These are phyloP conservation scores for Solanum lycopersicoides DNA, from an alignment of 257 asterid genomes.

Conservation along the genomic window DNA sequence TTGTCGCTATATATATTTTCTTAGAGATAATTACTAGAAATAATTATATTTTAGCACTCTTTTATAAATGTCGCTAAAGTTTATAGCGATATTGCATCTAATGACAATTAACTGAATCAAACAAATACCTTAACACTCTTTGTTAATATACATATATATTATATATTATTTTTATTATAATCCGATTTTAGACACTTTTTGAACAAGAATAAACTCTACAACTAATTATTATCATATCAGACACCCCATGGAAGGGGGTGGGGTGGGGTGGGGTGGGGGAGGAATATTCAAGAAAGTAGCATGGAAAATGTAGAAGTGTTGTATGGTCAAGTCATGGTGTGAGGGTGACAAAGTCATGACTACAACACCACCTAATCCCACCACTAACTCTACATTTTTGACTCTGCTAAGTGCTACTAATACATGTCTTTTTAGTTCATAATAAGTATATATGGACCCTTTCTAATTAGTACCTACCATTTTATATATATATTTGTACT, in stretches of 20 bases:
- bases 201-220: neutral
- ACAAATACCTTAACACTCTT: neutral
- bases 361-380: conserved; percentile 5
- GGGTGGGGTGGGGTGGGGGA: neutral
- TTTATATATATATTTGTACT: neutral
- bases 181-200: neutral
- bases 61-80: too few species aligned
- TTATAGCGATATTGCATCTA: neutral
- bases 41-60: neutral
- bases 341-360: neutral
- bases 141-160: too few species aligned
- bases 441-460: neutral
- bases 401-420: neutral
- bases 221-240: neutral
- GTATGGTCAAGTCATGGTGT: conserved; percentile 1
- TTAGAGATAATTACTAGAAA: neutral
- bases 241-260: neutral
- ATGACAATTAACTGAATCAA: too few species aligned
- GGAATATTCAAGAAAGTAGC: neutral
- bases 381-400: neutral
- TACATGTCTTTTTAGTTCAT: neutral
- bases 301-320: neutral
- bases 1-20: neutral
- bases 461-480: neutral
- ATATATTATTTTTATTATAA: too few species aligned